Base-by-base conservation (phyloP, 2,329 filamentous ascomycete genomes). In the Botrytis pseudocinerea region DNA sequence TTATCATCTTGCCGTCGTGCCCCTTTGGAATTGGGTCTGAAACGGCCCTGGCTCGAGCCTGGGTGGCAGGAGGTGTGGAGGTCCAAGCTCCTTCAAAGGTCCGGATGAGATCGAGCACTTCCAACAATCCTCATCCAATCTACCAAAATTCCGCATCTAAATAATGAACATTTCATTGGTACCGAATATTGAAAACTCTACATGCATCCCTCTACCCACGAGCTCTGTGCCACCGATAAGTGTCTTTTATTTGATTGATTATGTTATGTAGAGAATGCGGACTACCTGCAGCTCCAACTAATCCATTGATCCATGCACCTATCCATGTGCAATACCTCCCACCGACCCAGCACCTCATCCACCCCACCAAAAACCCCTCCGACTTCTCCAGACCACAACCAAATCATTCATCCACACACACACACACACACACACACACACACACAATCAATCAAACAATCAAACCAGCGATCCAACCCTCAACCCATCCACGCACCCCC, bases 321-420 rank as follows among this genome's bases (percentile, higher is more conserved):
- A 38, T 66, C 46, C 54, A 38, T 38, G 38, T 38, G 8, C 38
- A 9, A 38, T 1, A 6, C 25, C 48, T 54, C 25, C 48, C 48
- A 54, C 64, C 38, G 6, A 9, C 38, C 38, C 7, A 8, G 7
- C 7, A 8, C 32, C 18, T 28, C 40, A 32, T 28, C 48, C 35
- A 42, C 65, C 59, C 68, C 68, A 35, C 44, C 59, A 28, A 65
- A 57, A 28, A 44, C 62, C 70, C 70, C 61, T 71, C 61, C 46
- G 70, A 48, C 62, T 68, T 74, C 64, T 72, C 59, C 60, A 71
- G 60, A 75, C 48, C 51, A 69, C 54, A 71, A 66, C 35, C n/a
- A 42, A 48, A 28, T 28, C 51, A 38, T 51, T 57, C 68, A 48
- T 38, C 20, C 40, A 62, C 59, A 61, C 69, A 40, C 54, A 42